phyloP scores from a whole-genome alignment of 108 stramenopile genomes.

The Nitzschia sp. region DNA sequence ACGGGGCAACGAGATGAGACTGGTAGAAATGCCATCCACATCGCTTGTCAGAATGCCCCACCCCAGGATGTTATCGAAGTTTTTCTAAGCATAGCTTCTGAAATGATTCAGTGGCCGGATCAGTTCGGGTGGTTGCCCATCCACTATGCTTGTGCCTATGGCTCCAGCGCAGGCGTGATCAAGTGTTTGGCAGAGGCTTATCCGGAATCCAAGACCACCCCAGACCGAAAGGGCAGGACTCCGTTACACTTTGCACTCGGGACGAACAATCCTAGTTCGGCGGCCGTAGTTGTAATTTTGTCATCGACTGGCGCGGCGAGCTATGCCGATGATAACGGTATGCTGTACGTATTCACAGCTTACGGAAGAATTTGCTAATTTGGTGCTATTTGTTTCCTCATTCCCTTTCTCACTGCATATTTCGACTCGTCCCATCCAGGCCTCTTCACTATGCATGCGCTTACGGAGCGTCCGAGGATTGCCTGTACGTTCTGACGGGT shows the following conservation, averaged over 20 bases:
- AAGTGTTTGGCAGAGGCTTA: conserved; percentile 55
- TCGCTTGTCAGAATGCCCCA: conserved; percentile 60
- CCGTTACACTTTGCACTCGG: conserved; percentile 80
- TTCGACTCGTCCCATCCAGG: too few relatives aligned
- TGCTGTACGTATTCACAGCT: too few relatives aligned
- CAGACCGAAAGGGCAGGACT: conserved; percentile 69
- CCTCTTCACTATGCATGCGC: conserved; percentile 86
- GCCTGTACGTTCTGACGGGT: conserved; percentile 60
- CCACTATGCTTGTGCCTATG: conserved; percentile 81
- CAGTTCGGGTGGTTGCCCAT: conserved; percentile 79
- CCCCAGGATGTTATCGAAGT: conserved; percentile 59
- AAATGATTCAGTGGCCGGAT: conserved; percentile 65
- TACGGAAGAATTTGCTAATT: too few relatives aligned
- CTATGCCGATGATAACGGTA: conserved; percentile 76
- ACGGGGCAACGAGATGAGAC: conserved; percentile 60
- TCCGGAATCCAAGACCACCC: conserved; percentile 59
- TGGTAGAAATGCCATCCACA: conserved; percentile 64
- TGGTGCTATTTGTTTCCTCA: too few relatives aligned
- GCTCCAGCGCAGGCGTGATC: conserved; percentile 55
- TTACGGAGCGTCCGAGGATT: conserved; percentile 76
- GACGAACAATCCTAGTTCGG: conserved; percentile 45
- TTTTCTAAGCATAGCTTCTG: conserved; percentile 50
- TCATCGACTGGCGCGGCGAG: conserved; percentile 59
- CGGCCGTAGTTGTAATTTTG: conserved; percentile 51
- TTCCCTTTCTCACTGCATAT: too few relatives aligned